Evolutionary conservation across 768 basidiomycete genomes (phyloP).

Genomic region (Leucogyrophana mollusca): DNA sequence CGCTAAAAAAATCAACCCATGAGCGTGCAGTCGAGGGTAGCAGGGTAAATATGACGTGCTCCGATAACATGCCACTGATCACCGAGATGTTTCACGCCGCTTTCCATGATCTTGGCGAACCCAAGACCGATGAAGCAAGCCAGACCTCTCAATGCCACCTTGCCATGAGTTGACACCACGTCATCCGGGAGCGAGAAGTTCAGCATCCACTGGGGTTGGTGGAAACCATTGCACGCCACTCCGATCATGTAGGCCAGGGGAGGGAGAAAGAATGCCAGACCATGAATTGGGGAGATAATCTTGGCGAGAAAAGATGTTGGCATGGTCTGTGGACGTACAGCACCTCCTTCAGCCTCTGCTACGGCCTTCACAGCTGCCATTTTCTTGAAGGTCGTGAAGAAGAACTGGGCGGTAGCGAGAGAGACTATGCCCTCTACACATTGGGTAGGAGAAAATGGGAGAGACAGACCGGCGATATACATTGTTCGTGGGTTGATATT

Average conservation of each 20-base stretch:
- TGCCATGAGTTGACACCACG: conserved; percentile 20
- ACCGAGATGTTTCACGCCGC: conserved; percentile 18
- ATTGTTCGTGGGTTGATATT: too few species aligned
- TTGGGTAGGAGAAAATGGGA: conserved; percentile 10
- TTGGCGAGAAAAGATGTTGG: conserved; percentile 20
- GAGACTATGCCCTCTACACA: conserved; percentile 21
- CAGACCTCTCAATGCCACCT: conserved; percentile 19
- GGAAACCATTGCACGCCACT: conserved; percentile 27
- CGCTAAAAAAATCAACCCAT: conserved; percentile 19
- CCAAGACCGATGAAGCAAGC: conserved; percentile 26
- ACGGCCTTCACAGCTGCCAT: neutral
- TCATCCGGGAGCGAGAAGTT: conserved; percentile 24
- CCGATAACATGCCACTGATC: conserved; percentile 32
- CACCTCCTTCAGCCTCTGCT: conserved; percentile 12
- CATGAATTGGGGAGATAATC: conserved; percentile 28
- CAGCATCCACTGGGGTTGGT: conserved; percentile 36
- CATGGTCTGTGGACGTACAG: conserved; percentile 13
- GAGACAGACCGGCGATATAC: conserved; percentile 25
- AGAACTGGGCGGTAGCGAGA: conserved; percentile 21
- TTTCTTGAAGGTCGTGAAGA: conserved; percentile 18
- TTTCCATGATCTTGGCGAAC: conserved; percentile 11
- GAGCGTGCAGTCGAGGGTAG: too few species aligned
- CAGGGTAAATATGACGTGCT: too few species aligned
- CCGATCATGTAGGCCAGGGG: conserved; percentile 26
- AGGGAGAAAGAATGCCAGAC: conserved; percentile 17